These are phyloP conservation scores for Paecilomyces niveus DNA, from an alignment of 2,329 filamentous ascomycete species.

Conservation along the genomic window DNA sequence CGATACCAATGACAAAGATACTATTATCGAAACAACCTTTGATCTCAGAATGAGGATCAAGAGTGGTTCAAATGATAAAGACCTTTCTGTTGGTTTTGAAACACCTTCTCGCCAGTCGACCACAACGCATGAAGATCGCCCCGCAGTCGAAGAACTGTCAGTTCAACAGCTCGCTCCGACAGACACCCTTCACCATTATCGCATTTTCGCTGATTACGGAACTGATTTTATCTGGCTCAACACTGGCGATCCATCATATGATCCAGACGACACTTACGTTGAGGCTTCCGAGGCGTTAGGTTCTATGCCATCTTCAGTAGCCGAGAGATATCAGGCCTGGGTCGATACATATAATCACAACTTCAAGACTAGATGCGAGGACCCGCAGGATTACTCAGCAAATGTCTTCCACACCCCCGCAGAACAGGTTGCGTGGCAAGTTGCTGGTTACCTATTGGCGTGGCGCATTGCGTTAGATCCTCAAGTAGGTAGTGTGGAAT, in stretches of 20 bases:
- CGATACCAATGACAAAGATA: not conserved
- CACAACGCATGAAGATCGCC: too few species aligned
- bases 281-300: constrained; percentile 2
- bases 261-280: not conserved
- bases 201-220: constrained; percentile 13
- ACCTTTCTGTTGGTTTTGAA: too few species aligned
- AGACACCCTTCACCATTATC: constrained; percentile 7
- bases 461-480: constrained; percentile 14
- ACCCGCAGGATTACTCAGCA: constrained; percentile 4
- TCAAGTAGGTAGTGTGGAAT: constrained; percentile 2
- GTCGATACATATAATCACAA: constrained; percentile 8
- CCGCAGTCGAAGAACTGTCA: not conserved
- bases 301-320: constrained; percentile 5
- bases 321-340: constrained; percentile 11
- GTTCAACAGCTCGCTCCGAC: not conserved
- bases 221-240: constrained; percentile 12
- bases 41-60: not conserved
- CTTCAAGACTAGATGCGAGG: constrained; percentile 7
- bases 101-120: too few species aligned
- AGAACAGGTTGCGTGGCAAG: constrained; percentile 13
- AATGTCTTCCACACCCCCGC: constrained; percentile 4
- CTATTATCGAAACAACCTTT: not conserved
- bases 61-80: not conserved
- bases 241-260: constrained; percentile 5
- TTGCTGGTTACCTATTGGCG: constrained; percentile 14